These are phyloP conservation scores for Cicer cuneatum DNA, from an alignment of 306 rosid genomes.

Conservation along the genomic window DNA sequence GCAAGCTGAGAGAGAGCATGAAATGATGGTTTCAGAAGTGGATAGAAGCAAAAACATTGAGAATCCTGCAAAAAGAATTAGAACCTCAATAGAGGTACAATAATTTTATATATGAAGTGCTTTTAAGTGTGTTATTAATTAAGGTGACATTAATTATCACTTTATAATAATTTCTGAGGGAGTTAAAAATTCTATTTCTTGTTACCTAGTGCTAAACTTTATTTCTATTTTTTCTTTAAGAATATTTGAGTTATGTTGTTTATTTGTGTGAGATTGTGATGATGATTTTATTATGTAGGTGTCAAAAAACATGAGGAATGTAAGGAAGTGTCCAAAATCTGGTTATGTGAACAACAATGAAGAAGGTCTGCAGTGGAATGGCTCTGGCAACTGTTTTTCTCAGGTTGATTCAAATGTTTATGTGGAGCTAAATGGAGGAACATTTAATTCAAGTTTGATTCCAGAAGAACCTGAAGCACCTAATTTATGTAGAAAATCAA, in stretches of 20 bases:
- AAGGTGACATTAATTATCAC: too few species aligned
- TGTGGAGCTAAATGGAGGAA: conserved; percentile 53
- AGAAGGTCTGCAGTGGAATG: conserved; percentile 43
- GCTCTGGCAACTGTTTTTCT: conserved; percentile 51
- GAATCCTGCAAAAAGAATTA: conserved; percentile 60
- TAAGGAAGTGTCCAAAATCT: conserved; percentile 50
- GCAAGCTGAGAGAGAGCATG: conserved; percentile 40
- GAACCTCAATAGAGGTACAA: conserved; percentile 59
- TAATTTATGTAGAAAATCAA: conserved; percentile 51
- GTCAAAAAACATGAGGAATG: conserved; percentile 44
- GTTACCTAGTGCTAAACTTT: not conserved
- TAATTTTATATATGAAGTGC: not conserved
- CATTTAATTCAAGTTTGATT: conserved; percentile 40
- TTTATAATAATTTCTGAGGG: too few species aligned
- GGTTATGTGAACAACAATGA: conserved; percentile 46
- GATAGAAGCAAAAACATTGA: conserved; percentile 23
- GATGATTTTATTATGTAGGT: conserved; percentile 47
- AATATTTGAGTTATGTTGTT: not conserved
- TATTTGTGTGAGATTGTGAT: conserved; percentile 19
- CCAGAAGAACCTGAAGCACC: conserved; percentile 43
- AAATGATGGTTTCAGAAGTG: conserved; percentile 38
- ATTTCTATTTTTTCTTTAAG: not conserved
- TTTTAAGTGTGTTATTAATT: too few species aligned
- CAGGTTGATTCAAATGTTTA: conserved; percentile 58
- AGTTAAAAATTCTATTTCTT: not conserved